Base-by-base conservation (phyloP, 2,329 filamentous ascomycete genomes). In the Lasiodiplodia gonubiensis region DNA sequence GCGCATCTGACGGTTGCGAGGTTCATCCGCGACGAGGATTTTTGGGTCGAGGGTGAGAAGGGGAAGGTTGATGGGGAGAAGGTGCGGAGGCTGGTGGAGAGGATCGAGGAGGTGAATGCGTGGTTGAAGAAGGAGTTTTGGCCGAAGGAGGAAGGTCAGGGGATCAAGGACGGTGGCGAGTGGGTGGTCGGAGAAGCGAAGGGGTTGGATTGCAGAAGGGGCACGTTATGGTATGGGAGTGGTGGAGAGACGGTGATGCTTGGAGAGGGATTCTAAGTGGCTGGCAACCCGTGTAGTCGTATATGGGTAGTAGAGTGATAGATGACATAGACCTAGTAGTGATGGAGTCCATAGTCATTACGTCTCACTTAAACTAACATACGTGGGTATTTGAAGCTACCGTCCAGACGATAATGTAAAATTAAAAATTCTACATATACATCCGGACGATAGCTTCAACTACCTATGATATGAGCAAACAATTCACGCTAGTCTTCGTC, bases 111-210 rank as follows among this genome's bases (percentile, higher is more conserved):
- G 69, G 86, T 97, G 71, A 98, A 98, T 78, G 77, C 74, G 11
- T 94, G 90, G 90, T 81, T 97, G 30, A 83, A 89, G 75, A 79
- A 79, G 12, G 86, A 91, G 73, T 90, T 90, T 61, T 96, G 93
- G 92, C 86, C 88, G 23, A 81, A 78, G 48, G 74, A 75, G 46
- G 78, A 78, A 60, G 27, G 79, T 75, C 37, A 16, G 18, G 55
- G 80, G 76, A 80, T 84, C 66, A 79, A 78, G 33, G 76, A 76
- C 1, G 82, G 83, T 14, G 90, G 90, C 0, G 91, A 95, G 74
- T 97, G 94, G 93, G 81, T 91, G 27, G 89, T 97, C n/a, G 94
- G 94, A 0, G 88, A 96, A 72, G 93, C 94, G 77, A 90, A 84
- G 72, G 94, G 94, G 0, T 80, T 97, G 66, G 91, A 94, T 74